Evolutionary conservation across 2,329 filamentous ascomycete species (phyloP).

Genomic region (Alternaria metachromatica): DNA sequence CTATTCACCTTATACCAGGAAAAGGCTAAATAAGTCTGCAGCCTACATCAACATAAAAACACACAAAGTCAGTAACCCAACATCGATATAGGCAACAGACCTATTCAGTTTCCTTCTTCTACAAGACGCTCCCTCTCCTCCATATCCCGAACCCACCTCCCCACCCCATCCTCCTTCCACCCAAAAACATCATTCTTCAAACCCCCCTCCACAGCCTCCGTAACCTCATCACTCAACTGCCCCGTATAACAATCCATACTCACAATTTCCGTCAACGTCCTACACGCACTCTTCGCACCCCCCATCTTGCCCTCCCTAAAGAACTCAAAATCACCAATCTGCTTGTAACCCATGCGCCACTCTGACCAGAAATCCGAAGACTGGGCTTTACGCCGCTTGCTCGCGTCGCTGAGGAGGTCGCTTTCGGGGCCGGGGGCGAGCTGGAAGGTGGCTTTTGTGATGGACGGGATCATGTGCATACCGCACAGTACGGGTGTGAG

Average conservation of each 20-base stretch:
- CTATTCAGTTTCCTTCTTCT: background rate
- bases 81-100: background rate
- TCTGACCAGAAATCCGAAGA: conserved; percentile 51
- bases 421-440: conserved; percentile 52
- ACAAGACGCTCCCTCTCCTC: background rate
- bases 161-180: conserved; percentile 30
- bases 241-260: conserved; percentile 34
- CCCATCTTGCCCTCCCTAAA: background rate
- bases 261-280: conserved; percentile 22
- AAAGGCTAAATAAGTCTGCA: too few species aligned
- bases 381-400: conserved; percentile 51
- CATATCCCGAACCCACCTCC: conserved; percentile 31
- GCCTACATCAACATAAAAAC: background rate
- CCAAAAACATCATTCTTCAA: conserved; percentile 28
- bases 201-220: conserved; percentile 26
- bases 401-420: conserved; percentile 46
- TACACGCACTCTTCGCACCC: conserved; percentile 20
- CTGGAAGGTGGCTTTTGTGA: conserved; percentile 48
- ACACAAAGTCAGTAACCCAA: fast-evolving
- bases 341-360: conserved; percentile 43
- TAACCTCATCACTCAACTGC: conserved; percentile 28
- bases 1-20: too few species aligned
- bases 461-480: conserved; percentile 36
- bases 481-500: conserved; percentile 48
- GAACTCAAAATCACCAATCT: conserved; percentile 32